Evolutionary conservation across 495 filamentous ascomycete species (phyloP), one percentile per base, ranked within the genome.

Genomic region (Geopyxis carbonaria): DNA sequence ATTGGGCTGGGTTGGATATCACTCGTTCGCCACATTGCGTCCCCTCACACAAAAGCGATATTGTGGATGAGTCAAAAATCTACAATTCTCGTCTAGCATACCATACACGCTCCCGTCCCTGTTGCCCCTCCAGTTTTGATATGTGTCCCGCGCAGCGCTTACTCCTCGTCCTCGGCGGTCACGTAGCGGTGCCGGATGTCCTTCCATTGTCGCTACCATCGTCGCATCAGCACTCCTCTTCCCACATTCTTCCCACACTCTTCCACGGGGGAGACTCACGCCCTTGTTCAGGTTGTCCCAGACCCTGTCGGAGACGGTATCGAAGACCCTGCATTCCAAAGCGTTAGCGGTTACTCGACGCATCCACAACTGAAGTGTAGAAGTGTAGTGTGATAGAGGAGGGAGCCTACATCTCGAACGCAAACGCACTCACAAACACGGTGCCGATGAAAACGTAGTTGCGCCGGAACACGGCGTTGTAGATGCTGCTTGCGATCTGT

Each of bases 201-300:
- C 70, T 95, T 95, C 91, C 91, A 99, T 87, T 95, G 91, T 49
- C 89, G 83, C 81, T 95, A 56, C 15, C 30, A 37, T 21, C 20
- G 18, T 18, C 6, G 18, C 29, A 20, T 15, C 19, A 13, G 37
- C n/a, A n/a, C n/a, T n/a, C n/a, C n/a, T n/a, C n/a, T n/a, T n/a
- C n/a, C n/a, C n/a, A n/a, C n/a, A n/a, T n/a, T n/a, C n/a, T n/a
- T n/a, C n/a, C n/a, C n/a, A n/a, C n/a, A n/a, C n/a, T n/a, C n/a
- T n/a, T n/a, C n/a, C n/a, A n/a, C n/a, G 8, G 34, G 21, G 10
- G 40, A 21, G 28, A 66, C 84, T 51, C 82, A 93, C 87, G 46
- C 87, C 87, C 50, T 66, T 65, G 71, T 99, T 99, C 47, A 81
- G 61, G 56, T 59, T 62, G 54, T 99, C 83, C 87, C 89, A 99